A percentile compares a stretch with the other conserved stretches of the same genome.
Conservation (phyloP, 2,329 filamentous ascomycete species). For the Ophiocordyceps camponoti-rufipedis region DNA sequence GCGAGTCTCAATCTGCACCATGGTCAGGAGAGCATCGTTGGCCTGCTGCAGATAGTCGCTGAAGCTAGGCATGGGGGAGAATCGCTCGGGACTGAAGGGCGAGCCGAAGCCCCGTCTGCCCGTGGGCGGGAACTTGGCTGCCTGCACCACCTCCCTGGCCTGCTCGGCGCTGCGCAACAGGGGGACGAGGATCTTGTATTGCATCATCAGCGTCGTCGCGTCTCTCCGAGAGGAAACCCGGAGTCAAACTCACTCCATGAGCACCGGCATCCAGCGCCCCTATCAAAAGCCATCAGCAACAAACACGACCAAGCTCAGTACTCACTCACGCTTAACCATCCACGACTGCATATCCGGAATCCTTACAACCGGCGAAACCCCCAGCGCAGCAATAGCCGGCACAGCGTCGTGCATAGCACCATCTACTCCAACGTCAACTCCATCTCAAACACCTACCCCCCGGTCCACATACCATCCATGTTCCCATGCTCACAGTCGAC, state of each 20-base stretch:
- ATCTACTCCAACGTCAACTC: conserved; percentile 11
- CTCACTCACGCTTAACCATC: conserved; percentile 23
- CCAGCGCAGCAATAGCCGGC: conserved; percentile 28
- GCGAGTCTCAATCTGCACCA: conserved; percentile 50
- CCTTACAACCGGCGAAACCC: conserved; percentile 25
- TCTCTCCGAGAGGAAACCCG: background rate
- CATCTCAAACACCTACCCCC: background rate
- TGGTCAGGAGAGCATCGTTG: conserved; percentile 36
- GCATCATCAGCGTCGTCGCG: background rate
- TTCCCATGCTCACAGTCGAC: conserved; percentile 37
- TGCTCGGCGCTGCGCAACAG: conserved; percentile 24
- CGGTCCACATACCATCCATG: conserved; percentile 19
- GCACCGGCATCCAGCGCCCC: conserved; percentile 31
- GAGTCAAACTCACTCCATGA: conserved; percentile 22
- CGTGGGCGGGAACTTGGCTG: conserved; percentile 30
- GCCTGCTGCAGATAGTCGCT: conserved; percentile 30
- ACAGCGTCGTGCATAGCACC: conserved; percentile 34
- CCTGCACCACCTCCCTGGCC: conserved; percentile 23
- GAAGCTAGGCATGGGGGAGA: conserved; percentile 23
- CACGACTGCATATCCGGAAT: conserved; percentile 31
- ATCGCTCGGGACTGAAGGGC: conserved; percentile 23
- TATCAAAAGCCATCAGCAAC: conserved; percentile 2
- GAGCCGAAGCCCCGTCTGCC: conserved; percentile 31
- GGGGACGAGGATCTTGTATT: conserved; percentile 25
- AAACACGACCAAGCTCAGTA: background rate